A percentile compares a stretch with the other conserved stretches of the same genome.
Evolutionary conservation across 1,139 yeast species (phyloP).

Genomic region (Wickerhamomyces sp.): DNA sequence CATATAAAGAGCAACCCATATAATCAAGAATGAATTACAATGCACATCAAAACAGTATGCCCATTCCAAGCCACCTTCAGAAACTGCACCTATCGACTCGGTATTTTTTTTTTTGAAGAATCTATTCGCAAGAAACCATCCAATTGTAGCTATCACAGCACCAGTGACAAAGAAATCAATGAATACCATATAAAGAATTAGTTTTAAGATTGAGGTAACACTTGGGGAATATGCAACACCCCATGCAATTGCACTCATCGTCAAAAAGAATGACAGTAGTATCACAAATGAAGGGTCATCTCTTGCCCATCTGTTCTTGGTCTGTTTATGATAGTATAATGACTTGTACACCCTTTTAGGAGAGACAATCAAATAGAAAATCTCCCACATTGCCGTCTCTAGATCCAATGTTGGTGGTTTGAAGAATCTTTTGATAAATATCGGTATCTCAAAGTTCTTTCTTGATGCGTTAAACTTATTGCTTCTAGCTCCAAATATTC

Average conservation of each 20-base stretch:
- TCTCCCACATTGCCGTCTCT: slow-evolving; percentile 92
- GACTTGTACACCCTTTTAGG: slow-evolving; percentile 83
- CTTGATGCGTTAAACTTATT: slow-evolving; percentile 5
- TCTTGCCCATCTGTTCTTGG: slow-evolving; percentile 70
- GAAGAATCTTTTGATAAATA: slow-evolving; percentile 44
- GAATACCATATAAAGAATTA: slow-evolving; percentile 78
- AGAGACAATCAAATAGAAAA: slow-evolving; percentile 62
- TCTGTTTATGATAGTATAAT: slow-evolving; percentile 71
- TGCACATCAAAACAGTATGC: slow-evolving; percentile 92
- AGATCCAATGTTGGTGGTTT: slow-evolving; percentile 83
- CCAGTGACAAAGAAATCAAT: slow-evolving; percentile 79
- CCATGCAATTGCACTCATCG: slow-evolving; percentile 83
- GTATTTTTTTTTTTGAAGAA: slow-evolving; percentile 41
- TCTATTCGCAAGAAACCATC: slow-evolving; percentile 68
- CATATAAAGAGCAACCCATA: slow-evolving; percentile 75
- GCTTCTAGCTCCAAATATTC: slow-evolving; percentile 8
- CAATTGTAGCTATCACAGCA: slow-evolving; percentile 57
- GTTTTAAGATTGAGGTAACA: slow-evolving; percentile 50
- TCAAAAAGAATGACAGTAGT: slow-evolving; percentile 57
- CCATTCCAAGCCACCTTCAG: slow-evolving; percentile 74
- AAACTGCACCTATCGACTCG: slow-evolving; percentile 34
- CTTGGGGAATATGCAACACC: slow-evolving; percentile 76
- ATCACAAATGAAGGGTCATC: slow-evolving; percentile 90
- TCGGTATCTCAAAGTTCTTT: slow-evolving; percentile 29
- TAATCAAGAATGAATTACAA: slow-evolving; percentile 78